Percentiles rank a stretch among this genome's conserved stretches.
Evolutionary conservation across 2,329 filamentous ascomycete genomes (phyloP).

Genomic region (Knoxdaviesia capensis): DNA sequence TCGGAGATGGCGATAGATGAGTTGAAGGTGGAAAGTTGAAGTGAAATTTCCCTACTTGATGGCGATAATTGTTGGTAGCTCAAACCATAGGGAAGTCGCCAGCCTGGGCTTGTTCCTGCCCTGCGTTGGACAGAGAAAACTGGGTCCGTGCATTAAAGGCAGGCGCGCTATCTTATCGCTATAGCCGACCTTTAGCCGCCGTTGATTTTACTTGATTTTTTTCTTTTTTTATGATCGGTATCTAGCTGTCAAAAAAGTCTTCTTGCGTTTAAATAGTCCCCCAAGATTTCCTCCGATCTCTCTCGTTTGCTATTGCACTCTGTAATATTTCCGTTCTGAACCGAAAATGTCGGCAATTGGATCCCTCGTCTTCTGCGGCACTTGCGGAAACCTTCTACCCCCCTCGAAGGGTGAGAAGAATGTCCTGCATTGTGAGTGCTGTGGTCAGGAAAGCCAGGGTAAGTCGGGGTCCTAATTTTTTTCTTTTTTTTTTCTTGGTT

Average conservation of each 20-base stretch:
- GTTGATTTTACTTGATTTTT: not conserved
- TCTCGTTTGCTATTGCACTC: no score
- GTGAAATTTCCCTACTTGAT: no score
- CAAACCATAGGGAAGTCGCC: no score
- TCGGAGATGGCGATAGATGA: no score
- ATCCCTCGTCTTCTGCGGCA: slow-evolving; percentile 78
- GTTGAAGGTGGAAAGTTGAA: no score
- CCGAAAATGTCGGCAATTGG: slow-evolving; percentile 70
- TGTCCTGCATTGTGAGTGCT: slow-evolving; percentile 67
- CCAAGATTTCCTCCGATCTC: no score
- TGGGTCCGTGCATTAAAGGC: not conserved
- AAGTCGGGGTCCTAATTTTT: slow-evolving; percentile 7
- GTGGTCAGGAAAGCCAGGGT: slow-evolving; percentile 74
- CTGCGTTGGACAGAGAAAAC: not conserved
- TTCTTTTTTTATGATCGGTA: no score
- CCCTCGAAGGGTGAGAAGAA: slow-evolving; percentile 58
- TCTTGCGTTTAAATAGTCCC: no score
- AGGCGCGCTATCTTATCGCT: slow-evolving; percentile 1
- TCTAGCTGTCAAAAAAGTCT: no score
- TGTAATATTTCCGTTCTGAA: no score
- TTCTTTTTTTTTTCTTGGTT: slow-evolving; percentile 1
- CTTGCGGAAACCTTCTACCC: slow-evolving; percentile 80
- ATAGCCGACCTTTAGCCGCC: not conserved
- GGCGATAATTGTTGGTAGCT: no score
- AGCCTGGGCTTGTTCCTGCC: no score